phyloP scores from a whole-genome alignment of 2,329 filamentous ascomycete genomes.

The Dryadomyces sulphureus region DNA sequence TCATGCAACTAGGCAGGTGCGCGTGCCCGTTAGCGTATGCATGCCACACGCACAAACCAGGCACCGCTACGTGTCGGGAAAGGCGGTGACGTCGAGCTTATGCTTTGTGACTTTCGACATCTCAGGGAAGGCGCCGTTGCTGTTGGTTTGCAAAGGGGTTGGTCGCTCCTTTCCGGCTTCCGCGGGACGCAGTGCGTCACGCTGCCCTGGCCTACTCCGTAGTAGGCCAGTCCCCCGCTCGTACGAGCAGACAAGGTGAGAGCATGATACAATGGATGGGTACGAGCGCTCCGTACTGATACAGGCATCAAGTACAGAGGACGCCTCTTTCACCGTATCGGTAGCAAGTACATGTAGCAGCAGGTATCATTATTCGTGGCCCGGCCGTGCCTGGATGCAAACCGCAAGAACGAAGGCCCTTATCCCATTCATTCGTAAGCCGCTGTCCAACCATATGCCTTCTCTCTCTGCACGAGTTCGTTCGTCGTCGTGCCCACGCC shows the following conservation, averaged over 20 bases:
- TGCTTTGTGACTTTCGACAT: neutral
- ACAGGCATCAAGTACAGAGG: no score
- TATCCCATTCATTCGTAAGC: no score
- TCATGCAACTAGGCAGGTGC: neutral
- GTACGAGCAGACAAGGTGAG: neutral
- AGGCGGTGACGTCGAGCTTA: slow-evolving; percentile 6
- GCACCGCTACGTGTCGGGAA: slow-evolving; percentile 1
- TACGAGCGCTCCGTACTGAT: no score
- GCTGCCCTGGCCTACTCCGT: neutral
- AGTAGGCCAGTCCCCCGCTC: neutral
- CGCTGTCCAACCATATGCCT: no score
- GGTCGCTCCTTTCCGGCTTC: neutral
- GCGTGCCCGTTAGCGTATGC: neutral
- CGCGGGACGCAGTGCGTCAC: neutral
- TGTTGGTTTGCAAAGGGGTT: neutral
- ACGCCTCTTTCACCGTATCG: no score
- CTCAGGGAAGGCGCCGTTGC: neutral
- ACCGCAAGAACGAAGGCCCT: no score
- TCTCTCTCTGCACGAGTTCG: no score
- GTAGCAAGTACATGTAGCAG: no score
- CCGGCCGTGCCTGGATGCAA: no score
- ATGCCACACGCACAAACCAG: slow-evolving; percentile 1
- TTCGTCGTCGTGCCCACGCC: no score
- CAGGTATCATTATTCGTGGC: no score
- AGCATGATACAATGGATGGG: no score